Evolutionary conservation across 495 filamentous ascomycete genomes (phyloP).

Genomic region (Glonium stellatum): DNA sequence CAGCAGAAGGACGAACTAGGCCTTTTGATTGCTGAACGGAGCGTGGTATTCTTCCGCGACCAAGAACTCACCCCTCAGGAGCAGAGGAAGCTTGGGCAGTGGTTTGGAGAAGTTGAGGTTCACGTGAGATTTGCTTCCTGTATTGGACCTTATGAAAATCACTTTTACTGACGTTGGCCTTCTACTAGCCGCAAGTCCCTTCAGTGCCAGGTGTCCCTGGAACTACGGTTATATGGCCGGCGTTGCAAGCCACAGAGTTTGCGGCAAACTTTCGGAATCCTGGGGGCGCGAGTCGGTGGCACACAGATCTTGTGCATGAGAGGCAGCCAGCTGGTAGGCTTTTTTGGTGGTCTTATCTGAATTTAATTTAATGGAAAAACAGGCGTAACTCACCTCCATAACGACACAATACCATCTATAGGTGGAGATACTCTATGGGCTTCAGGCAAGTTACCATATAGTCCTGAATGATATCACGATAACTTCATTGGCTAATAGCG

Average conservation of each 20-base stretch:
- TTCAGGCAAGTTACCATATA: slow-evolving; percentile 5
- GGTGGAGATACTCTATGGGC: slow-evolving; percentile 71
- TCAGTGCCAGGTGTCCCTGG: slow-evolving; percentile 62
- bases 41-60: slow-evolving; percentile 69
- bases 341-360: background rate
- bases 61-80: slow-evolving; percentile 65
- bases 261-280: slow-evolving; percentile 52
- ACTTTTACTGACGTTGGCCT: slow-evolving; percentile 4
- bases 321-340: slow-evolving; percentile 53
- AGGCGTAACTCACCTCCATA: slow-evolving; percentile 19
- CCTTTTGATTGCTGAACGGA: slow-evolving; percentile 62
- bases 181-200: slow-evolving; percentile 55
- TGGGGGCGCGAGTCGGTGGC: slow-evolving; percentile 60
- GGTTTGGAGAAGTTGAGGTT: slow-evolving; percentile 59
- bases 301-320: slow-evolving; percentile 65
- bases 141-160: background rate
- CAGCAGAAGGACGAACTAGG: slow-evolving; percentile 67
- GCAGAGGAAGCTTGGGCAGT: slow-evolving; percentile 59
- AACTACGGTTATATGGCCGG: slow-evolving; percentile 47
- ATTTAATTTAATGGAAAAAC: background rate
- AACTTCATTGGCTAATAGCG: background rate
- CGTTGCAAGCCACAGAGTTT: slow-evolving; percentile 37
- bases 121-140: slow-evolving; percentile 44
- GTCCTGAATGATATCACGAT: background rate
- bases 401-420: slow-evolving; percentile 51